Conservation (phyloP, 345 rosid species). For the Punica granatum region DNA sequence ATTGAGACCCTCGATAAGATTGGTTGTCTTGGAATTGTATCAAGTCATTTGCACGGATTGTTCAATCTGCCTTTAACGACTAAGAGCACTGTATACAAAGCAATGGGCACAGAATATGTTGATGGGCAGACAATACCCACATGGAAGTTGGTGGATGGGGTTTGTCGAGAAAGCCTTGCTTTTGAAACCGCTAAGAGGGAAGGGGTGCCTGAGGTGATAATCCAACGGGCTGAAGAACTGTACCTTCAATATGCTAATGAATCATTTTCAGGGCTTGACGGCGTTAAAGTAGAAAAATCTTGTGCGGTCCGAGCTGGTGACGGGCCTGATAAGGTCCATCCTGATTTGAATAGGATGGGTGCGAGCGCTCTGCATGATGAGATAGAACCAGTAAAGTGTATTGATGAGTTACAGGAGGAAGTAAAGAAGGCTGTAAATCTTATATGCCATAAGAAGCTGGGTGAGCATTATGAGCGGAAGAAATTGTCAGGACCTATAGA, state of each 20-base stretch:
- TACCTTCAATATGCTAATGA: conserved; percentile 33
- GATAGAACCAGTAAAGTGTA: conserved; percentile 20
- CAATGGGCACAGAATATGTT: conserved; percentile 71
- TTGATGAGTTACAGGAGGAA: conserved; percentile 28
- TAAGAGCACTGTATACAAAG: conserved; percentile 50
- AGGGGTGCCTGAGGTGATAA: conserved; percentile 68
- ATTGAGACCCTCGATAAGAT: conserved; percentile 64
- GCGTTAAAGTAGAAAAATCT: conserved; percentile 14
- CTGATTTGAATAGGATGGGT: conserved; percentile 13
- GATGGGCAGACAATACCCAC: conserved; percentile 80
- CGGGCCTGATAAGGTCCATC: conserved; percentile 17
- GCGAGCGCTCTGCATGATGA: conserved; percentile 17
- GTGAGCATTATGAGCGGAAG: conserved; percentile 36
- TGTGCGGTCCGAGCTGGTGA: conserved; percentile 10
- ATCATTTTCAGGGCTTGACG: conserved; percentile 11
- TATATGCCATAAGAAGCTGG: conserved; percentile 50
- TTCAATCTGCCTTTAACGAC: conserved; percentile 63
- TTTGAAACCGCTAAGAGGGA: conserved; percentile 95
- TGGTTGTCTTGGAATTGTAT: conserved; percentile 87
- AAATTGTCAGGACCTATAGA: conserved; percentile 21
- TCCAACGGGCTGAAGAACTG: conserved; percentile 80
- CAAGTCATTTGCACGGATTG: conserved; percentile 92
- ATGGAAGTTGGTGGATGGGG: conserved; percentile 84
- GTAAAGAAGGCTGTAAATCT: conserved; percentile 34
- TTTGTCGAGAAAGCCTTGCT: conserved; percentile 93